Evolutionary conservation across 2,329 filamentous ascomycete genomes (phyloP), one percentile per base, ranked within the genome.

Genomic region (Coniochaeta sp.): DNA sequence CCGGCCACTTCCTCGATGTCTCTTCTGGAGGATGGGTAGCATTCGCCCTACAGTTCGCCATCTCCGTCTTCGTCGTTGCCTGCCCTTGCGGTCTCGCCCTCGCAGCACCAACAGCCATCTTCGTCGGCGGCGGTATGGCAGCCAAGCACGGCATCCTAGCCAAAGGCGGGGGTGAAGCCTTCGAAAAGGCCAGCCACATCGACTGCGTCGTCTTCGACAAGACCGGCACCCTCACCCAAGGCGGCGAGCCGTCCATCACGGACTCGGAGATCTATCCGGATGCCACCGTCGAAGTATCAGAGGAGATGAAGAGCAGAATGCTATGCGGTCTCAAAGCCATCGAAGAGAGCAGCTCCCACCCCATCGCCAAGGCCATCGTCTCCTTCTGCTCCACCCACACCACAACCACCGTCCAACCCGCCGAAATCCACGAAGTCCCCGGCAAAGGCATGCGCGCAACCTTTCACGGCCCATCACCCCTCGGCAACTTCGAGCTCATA

Each of bases 151-250:
- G 89, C 1, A 90, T 95, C 51, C 74, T 95, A 1, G 89, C 87
- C 58, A 90, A 91, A 67, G 89, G 89, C 20, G 89, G 89, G 20
- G 89, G 89, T 30, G 87, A 91, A 63, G 89, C 89, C 0, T 92
- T 94, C 63, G 87, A 92, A 65, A 89, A 90, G 69, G 89, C 89
- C 4, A 91, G 87, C 63, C 81, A 79, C 10, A 76, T 91, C 42
- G 83, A 90, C 64, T 86, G 85, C 50, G 83, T 94, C 33, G 86
- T 94, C 1, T 94, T 95, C 63, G 89, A 95, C 75, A 94, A 95
- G 74, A 95, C 89, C 0, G 89, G 89, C 1, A 95, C 89, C 0
- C 71, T 95, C 53, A 94, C 89, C 0, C 73, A 86, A 59, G 74
- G 87, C 4, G 87, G 86, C 6, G 83, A 89, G 57, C 87, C 88